Evolutionary conservation across 257 asterid genomes (phyloP).

Genomic region (Prunella vulgaris): DNA sequence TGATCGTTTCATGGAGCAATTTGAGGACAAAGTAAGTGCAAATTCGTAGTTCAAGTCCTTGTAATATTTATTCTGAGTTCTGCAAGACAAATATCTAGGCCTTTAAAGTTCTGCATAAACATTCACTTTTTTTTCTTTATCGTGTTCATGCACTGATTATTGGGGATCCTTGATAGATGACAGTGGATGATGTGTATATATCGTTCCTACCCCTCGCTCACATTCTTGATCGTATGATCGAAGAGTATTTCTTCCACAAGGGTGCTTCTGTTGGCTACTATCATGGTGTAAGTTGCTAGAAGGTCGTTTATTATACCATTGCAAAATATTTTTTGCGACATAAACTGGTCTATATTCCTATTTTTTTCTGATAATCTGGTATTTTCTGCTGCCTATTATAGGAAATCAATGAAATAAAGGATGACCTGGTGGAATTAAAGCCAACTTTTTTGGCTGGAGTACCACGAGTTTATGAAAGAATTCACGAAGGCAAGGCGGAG

Average conservation of each 20-base stretch:
- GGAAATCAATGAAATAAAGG: constrained; percentile 81
- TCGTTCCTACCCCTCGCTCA: constrained; percentile 98
- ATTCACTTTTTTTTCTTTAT: not conserved
- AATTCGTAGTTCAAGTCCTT: not conserved
- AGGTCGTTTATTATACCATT: too few relatives aligned
- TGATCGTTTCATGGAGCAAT: constrained; percentile 82
- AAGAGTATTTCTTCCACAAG: constrained; percentile 90
- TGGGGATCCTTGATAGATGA: constrained; percentile 51
- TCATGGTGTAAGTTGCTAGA: constrained; percentile 65
- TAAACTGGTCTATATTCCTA: not conserved
- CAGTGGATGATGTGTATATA: constrained; percentile 87
- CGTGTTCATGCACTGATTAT: not conserved
- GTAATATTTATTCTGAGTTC: too few relatives aligned
- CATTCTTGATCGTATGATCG: constrained; percentile 97
- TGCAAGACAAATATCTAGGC: not conserved
- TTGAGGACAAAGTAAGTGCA: constrained; percentile 72
- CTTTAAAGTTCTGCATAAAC: not conserved
- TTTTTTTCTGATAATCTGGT: constrained; percentile 13
- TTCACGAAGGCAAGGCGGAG: constrained; percentile 65
- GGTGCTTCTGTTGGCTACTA: constrained; percentile 98
- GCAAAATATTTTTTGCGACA: too few relatives aligned
- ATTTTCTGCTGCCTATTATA: constrained; percentile 22
- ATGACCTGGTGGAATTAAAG: constrained; percentile 72
- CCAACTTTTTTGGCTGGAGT: constrained; percentile 97
- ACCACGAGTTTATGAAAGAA: constrained; percentile 80